Evolutionary conservation across 768 basidiomycete species (phyloP), one percentile per base, ranked within the genome.

Genomic region (Amanita rubescens): DNA sequence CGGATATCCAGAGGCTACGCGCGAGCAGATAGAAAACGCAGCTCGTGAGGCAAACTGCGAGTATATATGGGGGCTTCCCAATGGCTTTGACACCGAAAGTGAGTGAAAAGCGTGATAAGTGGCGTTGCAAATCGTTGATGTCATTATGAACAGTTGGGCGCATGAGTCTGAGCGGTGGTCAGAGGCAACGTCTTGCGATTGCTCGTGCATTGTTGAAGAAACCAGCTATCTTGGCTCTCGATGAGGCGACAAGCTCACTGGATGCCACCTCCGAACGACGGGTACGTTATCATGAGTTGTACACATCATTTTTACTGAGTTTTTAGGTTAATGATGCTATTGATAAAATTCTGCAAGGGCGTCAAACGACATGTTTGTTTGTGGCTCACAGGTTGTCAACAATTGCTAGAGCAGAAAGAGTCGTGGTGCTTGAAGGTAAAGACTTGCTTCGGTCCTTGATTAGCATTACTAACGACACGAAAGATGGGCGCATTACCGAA

Each of bases 61-160:
- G 62, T 98, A 95, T 63, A 84, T 97, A 5, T 91, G 92, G 87
- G 85, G 88, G 14, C 82, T 98, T 76, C 94, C 94, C 9, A 76
- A 92, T 54, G 93, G 94, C 0, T 95, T 95, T 60, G 94, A 96
- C 60, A 97, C 95, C 0, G 77, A 84, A 60, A 94, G 93, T 94
- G 58, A 60, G 89, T 56, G 20, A 46, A 39, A 48, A 12, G 20
- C 49, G 30, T 45, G 15, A 6, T 27, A 12, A 39, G 9, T 14
- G 24, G 32, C 20, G 27, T 8, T 30, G 20, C 11, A 34, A 17
- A 51, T 19, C 34, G 7, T 27, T 48, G 34, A 43, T 34, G 49
- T 54, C 39, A 38, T 56, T 25, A 43, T 32, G 30, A 22, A 14
- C 49, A 89, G 86, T 89, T 59, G 81, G 85, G 19, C 75, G 85